A percentile compares a stretch with the other conserved stretches of the same genome.
phyloP scores from a whole-genome alignment of 768 basidiomycete species.

The Hericium alpestre region DNA sequence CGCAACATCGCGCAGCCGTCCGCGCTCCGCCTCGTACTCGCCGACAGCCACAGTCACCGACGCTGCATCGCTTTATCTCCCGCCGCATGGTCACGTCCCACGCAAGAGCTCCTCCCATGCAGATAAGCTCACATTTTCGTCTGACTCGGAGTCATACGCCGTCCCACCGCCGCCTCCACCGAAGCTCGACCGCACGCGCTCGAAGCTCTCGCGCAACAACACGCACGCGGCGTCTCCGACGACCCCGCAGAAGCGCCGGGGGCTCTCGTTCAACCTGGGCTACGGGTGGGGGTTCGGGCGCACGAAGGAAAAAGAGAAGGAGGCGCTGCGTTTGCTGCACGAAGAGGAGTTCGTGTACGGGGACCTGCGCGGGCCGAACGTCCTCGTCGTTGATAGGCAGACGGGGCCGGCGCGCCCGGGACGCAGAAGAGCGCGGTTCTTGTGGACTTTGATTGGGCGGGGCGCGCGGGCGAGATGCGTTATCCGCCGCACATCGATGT shows the following conservation, averaged over 20 bases:
- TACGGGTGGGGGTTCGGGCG: conserved; percentile 14
- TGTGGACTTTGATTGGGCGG: too few relatives aligned
- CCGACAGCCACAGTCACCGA: conserved; percentile 10
- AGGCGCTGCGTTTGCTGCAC: too few relatives aligned
- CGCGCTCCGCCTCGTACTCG: conserved; percentile 9
- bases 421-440: too few relatives aligned
- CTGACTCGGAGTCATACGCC: conserved; percentile 16
- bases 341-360: too few relatives aligned
- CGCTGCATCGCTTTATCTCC: conserved; percentile 4
- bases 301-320: conserved; percentile 11
- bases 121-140: conserved; percentile 10
- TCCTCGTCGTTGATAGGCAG: too few relatives aligned
- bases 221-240: conserved; percentile 5
- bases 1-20: conserved; percentile 1
- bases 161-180: conserved; percentile 5
- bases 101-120: background rate
- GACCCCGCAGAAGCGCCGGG: background rate
- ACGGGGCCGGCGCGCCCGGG: too few relatives aligned
- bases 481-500: too few relatives aligned
- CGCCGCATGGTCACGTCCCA: background rate
- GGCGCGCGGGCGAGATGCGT: too few relatives aligned
- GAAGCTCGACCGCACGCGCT: conserved; percentile 11
- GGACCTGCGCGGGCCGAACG: too few relatives aligned
- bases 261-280: conserved; percentile 1
- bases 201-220: conserved; percentile 14